Evolutionary conservation across 192 early-diverging fungal species (phyloP), one percentile per base, ranked within the genome.

Genomic region (Podila horticola): DNA sequence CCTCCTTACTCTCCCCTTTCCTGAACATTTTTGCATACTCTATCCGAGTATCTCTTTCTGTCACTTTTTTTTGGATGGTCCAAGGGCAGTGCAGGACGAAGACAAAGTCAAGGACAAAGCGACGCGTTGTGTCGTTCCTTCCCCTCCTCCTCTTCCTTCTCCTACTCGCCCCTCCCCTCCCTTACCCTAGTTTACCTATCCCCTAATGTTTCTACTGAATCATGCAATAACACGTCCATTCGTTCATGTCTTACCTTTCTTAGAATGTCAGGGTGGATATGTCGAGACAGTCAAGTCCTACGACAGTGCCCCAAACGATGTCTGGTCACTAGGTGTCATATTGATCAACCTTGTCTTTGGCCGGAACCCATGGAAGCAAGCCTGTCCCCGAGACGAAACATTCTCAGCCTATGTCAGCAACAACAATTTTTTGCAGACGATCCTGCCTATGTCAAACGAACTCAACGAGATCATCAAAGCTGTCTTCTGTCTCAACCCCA

Each of bases 281-380:
- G 88, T 91, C 84, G 83, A 91, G 60, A 62, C 83, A 58, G 89
- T 74, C 34, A 69, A 66, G 48, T 88, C 76, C 83, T 99, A 87
- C 59, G 82, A 74, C 36, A 87, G 86, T 22, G 79, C 84, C 12
- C 41, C 77, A 5, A 89, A 86, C 33, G 97, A 99, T 79, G 88
- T 99, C 77, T 99, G 97, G 97, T 95, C 93, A n/a, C 79, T 97
- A n/a, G 96, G 96, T n/a, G 94, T 99, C 4, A 97, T 98, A 60
- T 88, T 96, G 20, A 95, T 97, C 79, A 97, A 89, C 58, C 72
- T 89, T 90, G 83, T 92, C 84, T 77, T 89, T 91, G 73, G 97
- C 85, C 83, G 97, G 86, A 67, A 96, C 86, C 88, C 97, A 89
- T 89, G 88, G 88, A 89, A 87, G 50, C 85, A 85, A 72, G 79